Base-by-base conservation (phyloP, 352 stramenopile genomes). In the Thraustotheca clavata region DNA sequence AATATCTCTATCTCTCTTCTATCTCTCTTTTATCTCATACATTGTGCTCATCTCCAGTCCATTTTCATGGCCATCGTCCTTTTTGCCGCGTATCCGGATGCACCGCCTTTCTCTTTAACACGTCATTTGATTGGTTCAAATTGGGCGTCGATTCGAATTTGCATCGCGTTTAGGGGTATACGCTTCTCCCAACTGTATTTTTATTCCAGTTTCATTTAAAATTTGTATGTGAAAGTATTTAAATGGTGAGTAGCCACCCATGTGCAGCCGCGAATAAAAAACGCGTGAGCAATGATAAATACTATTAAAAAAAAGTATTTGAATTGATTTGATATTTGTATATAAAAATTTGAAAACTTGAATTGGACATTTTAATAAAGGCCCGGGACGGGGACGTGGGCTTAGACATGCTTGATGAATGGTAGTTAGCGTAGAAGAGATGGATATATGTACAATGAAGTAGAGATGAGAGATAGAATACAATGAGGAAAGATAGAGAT, bases 221-320 rank as follows among this genome's bases (percentile, higher is more conserved):
- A 43, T 43, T 43, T 43, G 38, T 43, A 43, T 43, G 38, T 14
- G 43, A 24, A 3, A 2, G 2, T 11, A 9, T 35, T 24, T 47
- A 47, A 52, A 14, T 14, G 31, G 2, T 31, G 43, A 52, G 43
- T 9, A 52, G 43, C 39, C 39, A 47, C 39, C 39, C 39, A 47
- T 47, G n/a, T 47, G 39, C 27, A n/a, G 39, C 39, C n/a, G n/a
- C 2, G 39, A 47, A 47, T 47, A 52, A 52, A 52, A 26, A 52
- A 3, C n/a, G 24, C 7, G 43, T 52, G 43, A 52, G 43, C 39
- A 47, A 47, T 47, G 39, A n/a, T n/a, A n/a, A n/a, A n/a, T n/a
- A n/a, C n/a, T n/a, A n/a, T n/a, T 24, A 47, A 47, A 47, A 43
- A 47, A 47, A 47, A n/a, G 27, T 24, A 24, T 24, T 4, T 4